Evolutionary conservation across 768 basidiomycete genomes (phyloP), one percentile per base, ranked within the genome.

Genomic region (Mycena galericulata): DNA sequence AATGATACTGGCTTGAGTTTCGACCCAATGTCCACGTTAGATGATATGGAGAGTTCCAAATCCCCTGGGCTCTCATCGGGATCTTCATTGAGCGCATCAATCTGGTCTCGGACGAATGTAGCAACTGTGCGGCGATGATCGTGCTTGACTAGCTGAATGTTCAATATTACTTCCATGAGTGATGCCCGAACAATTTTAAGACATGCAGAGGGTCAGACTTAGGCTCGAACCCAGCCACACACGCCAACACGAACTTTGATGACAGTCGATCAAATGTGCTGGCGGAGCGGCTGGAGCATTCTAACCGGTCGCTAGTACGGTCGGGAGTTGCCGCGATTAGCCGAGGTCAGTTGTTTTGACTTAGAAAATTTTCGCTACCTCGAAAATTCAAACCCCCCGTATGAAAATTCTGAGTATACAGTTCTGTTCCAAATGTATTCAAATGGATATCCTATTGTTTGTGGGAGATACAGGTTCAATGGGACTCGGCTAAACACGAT

Each of bases 81-180:
- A 8, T 57, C 38, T 45, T 47, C 60, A n/a, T 51, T n/a, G 12
- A 64, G 17, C 0, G 34, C 32, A 49, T 64, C 54, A 2, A 64
- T 34, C 27, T 64, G 62, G 17, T 64, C 62, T 2, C 62, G 62
- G 9, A 64, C 49, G 8, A 56, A 64, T 10, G 34, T 46, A 6
- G 43, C 54, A 17, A 64, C 62, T 0, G 45, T 30, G 4, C 62
- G 54, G 4, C 62, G 53, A 17, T 64, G 62, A 38, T 56, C 53
- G 14, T 56, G 54, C 20, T 56, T 64, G 22, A 29, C 45, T 0
- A 64, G 53, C 62, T 63, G 30, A 2, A 34, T 17, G n/a, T n/a
- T n/a, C n/a, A n/a, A n/a, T n/a, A n/a, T n/a, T n/a, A 34, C 0
- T 10, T 26, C 34, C 36, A 27, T 14, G 20, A 40, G 22, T 12